Evolutionary conservation across 1,284 basidiomycete genomes (phyloP).

Genomic region (Rhodotorula sp.): DNA sequence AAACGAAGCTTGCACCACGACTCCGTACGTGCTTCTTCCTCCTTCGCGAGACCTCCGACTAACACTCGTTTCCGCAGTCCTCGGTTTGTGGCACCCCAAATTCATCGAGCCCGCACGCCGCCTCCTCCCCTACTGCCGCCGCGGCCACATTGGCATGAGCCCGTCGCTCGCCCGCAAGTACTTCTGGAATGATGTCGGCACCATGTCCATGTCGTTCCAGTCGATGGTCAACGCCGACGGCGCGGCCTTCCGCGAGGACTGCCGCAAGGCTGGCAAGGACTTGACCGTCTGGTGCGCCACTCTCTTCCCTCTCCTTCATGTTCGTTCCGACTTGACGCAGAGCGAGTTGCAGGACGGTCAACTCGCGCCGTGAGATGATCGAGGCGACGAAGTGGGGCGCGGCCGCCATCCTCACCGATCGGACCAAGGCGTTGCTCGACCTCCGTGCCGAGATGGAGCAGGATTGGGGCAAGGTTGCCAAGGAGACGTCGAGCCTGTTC

Average conservation of each 20-base stretch:
- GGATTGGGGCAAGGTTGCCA: conserved; percentile 34
- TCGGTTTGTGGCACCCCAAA: conserved; percentile 76
- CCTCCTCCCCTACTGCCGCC: conserved; percentile 75
- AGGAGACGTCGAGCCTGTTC: conserved; percentile 34
- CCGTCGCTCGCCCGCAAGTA: conserved; percentile 68
- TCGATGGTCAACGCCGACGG: conserved; percentile 70
- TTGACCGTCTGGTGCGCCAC: conserved; percentile 47
- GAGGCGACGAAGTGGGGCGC: conserved; percentile 92
- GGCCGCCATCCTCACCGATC: conserved; percentile 84
- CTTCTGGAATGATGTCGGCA: conserved; percentile 87
- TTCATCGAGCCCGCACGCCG: conserved; percentile 76
- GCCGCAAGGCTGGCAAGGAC: conserved; percentile 72
- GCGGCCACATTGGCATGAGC: conserved; percentile 80
- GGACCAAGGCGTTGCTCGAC: conserved; percentile 72
- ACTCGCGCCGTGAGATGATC: conserved; percentile 87
- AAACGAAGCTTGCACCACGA: conserved; percentile 80
- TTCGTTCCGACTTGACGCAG: neutral
- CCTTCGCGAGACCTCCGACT: too few relatives aligned
- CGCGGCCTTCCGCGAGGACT: conserved; percentile 72
- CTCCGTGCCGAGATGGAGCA: conserved; percentile 64
- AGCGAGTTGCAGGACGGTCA: conserved; percentile 90
- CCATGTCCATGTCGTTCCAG: conserved; percentile 83
- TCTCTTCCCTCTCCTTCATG: neutral
- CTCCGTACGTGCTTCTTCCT: conserved; percentile 60
- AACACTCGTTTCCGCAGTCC: conserved; percentile 8